Conservation (phyloP, 2,329 filamentous ascomycete species). For the Fusarium brevicatenulatum region DNA sequence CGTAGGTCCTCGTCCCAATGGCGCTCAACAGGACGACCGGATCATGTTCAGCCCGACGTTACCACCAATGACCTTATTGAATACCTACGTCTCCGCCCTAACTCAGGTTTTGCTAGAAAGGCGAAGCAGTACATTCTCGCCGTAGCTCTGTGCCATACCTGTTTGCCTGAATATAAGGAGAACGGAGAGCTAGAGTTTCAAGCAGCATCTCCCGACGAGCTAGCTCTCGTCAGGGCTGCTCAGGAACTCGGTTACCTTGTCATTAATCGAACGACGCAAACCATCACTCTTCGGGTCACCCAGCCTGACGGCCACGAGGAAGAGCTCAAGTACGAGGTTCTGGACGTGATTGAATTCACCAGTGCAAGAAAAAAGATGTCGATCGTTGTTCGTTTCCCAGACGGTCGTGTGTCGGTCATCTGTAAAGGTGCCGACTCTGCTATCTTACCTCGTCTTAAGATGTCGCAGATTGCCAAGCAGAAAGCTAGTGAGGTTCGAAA, state of each 20-base stretch:
- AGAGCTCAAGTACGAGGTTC: constrained; percentile 77
- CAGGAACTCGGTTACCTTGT: constrained; percentile 86
- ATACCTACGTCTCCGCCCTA: constrained; percentile 79
- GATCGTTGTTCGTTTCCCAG: constrained; percentile 84
- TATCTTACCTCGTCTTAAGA: constrained; percentile 79
- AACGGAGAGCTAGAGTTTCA: constrained; percentile 82
- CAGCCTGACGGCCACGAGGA: constrained; percentile 52
- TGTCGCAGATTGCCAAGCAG: constrained; percentile 77
- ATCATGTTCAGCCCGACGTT: constrained; percentile 64
- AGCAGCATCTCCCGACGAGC: constrained; percentile 88
- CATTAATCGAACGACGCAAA: constrained; percentile 76
- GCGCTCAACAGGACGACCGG: constrained; percentile 60
- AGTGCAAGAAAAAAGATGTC: constrained; percentile 93
- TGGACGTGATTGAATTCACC: constrained; percentile 92
- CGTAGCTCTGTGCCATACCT: constrained; percentile 90
- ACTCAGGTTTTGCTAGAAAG: constrained; percentile 80
- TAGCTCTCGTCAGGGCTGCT: constrained; percentile 85
- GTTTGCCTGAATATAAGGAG: constrained; percentile 77
- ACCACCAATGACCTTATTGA: constrained; percentile 79
- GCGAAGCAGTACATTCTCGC: constrained; percentile 85
- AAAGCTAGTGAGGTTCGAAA: constrained; percentile 75
- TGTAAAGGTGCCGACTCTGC: constrained; percentile 92
- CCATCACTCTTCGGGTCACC: constrained; percentile 65
- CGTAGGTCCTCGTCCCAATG: constrained; percentile 61
- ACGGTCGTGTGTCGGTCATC: constrained; percentile 82